Evolutionary conservation across 192 early-diverging fungal genomes (phyloP).

Genomic region (Coemansia sp.): DNA sequence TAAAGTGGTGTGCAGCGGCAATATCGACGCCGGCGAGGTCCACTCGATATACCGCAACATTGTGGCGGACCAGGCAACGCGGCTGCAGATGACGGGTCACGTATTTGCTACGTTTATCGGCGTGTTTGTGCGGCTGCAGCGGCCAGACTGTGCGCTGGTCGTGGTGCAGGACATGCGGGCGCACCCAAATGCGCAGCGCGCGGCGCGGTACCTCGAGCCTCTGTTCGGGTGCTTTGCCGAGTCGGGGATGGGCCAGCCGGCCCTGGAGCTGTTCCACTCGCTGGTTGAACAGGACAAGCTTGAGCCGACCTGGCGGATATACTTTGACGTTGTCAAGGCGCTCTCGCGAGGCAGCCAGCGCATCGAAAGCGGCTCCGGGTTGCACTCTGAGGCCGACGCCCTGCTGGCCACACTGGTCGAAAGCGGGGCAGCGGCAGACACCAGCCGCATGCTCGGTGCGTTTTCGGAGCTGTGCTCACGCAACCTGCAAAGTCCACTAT

Average conservation of each 20-base stretch:
- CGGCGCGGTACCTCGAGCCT: neutral
- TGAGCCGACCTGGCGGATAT: conserved; percentile 19
- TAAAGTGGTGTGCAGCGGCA: neutral
- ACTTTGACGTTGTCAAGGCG: conserved; percentile 11
- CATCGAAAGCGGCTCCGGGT: neutral
- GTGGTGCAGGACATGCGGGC: conserved; percentile 16
- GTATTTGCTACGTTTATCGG: conserved; percentile 35
- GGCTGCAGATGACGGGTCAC: conserved; percentile 13
- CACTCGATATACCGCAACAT: conserved; percentile 17
- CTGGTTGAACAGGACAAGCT: conserved; percentile 9
- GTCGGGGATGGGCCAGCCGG: conserved; percentile 5
- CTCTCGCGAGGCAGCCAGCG: conserved; percentile 4
- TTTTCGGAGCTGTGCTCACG: conserved; percentile 5
- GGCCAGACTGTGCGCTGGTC: conserved; percentile 20
- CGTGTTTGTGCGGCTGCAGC: conserved; percentile 20
- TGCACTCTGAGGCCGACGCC: neutral
- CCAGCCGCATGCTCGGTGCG: conserved; percentile 6
- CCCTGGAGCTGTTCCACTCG: conserved; percentile 20
- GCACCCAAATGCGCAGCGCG: conserved; percentile 13
- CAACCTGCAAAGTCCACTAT: conserved; percentile 2
- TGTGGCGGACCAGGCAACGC: neutral
- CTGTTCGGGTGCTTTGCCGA: conserved; percentile 24
- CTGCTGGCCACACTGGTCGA: conserved; percentile 2
- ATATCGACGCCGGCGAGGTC: conserved; percentile 11
- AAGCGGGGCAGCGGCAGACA: neutral